Evolutionary conservation across 352 stramenopile genomes (phyloP), one percentile per base, ranked within the genome.

Genomic region (Globisporangium perplexum): DNA sequence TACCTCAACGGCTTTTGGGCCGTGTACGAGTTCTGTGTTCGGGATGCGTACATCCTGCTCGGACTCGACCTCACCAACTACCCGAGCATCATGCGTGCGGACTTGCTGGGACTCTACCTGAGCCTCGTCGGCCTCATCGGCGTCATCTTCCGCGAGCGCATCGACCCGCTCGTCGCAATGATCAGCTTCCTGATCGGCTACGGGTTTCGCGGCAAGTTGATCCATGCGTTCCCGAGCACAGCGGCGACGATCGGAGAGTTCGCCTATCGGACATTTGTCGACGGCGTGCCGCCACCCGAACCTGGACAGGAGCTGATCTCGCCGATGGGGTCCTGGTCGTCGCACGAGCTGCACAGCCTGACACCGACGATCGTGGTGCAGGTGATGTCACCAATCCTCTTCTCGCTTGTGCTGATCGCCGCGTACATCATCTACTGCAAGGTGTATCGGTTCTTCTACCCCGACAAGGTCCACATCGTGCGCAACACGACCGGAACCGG

Each of bases 1-100:
- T 63, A 64, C 38, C 5, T 73, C 1, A 59, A 72, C 39, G 45
- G 35, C 10, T 77, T 74, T 39, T 81, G 71, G 71, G 57, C 63
- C 0, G 28, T 81, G 14, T 62, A 59, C 22, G 68, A 74, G 56
- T 77, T 72, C 38, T 62, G 57, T 7, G 52, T 77, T 48, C 56
- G 51, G 18, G 63, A 61, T 23, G 59, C 68, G 10, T 44, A 63
- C 7, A 60, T 53, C 3, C 31, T 72, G 8, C 47, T 57, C 1
- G 49, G 49, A 0, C 45, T 65, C 11, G 53, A 65, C 15, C 52
- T 72, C 3, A 28, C 23, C 12, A 58, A 67, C 15, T 66, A 77
- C 45, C 53, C 63, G 20, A 54, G 60, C 22, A 52, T 73, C 15
- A 66, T 77, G 53, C 68, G 66, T 10, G 68, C 65, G 20, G 65